phyloP scores from a whole-genome alignment of 1,139 yeast species.

The Geotrichum bryndzae region DNA sequence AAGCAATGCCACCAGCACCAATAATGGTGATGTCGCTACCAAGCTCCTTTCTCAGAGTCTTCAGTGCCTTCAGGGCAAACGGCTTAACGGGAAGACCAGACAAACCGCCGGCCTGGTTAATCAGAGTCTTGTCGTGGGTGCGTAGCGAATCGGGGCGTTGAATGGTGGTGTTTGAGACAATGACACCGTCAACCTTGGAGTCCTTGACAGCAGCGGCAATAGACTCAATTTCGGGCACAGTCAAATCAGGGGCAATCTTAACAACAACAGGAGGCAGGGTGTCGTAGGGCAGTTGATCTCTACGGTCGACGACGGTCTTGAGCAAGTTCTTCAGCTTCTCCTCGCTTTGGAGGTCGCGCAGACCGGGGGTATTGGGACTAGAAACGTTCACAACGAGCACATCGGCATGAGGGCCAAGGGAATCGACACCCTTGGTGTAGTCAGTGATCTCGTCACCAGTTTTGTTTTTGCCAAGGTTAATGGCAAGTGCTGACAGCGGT shows the following conservation, averaged over 20 bases:
- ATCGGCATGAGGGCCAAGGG: conserved; percentile 81
- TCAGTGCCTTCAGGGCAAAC: conserved; percentile 63
- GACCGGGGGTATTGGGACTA: conserved; percentile 94
- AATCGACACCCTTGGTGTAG: conserved; percentile 74
- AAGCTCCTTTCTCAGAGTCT: conserved; percentile 63
- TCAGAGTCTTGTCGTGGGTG: conserved; percentile 41
- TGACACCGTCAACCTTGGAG: conserved; percentile 83
- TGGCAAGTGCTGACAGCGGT: conserved; percentile 62
- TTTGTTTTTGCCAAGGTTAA: conserved; percentile 89
- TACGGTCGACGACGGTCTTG: conserved; percentile 41
- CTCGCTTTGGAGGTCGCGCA: conserved; percentile 79
- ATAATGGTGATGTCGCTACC: conserved; percentile 69
- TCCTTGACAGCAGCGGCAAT: conserved; percentile 76
- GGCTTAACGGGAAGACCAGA: conserved; percentile 92
- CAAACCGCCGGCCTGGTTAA: conserved; percentile 73
- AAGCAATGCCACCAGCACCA: conserved; percentile 91
- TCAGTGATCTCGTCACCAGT: conserved; percentile 84
- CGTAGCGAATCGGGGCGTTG: conserved; percentile 60
- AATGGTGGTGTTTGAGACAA: conserved; percentile 86
- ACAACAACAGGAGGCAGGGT: conserved; percentile 62
- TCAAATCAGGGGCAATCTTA: conserved; percentile 88
- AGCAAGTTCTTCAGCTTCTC: conserved; percentile 62
- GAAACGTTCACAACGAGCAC: conserved; percentile 88
- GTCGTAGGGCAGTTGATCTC: conserved; percentile 30
- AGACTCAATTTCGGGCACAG: conserved; percentile 72